Evolutionary conservation across 331 rosid genomes (phyloP).

Genomic region (Quercus tomentella): DNA sequence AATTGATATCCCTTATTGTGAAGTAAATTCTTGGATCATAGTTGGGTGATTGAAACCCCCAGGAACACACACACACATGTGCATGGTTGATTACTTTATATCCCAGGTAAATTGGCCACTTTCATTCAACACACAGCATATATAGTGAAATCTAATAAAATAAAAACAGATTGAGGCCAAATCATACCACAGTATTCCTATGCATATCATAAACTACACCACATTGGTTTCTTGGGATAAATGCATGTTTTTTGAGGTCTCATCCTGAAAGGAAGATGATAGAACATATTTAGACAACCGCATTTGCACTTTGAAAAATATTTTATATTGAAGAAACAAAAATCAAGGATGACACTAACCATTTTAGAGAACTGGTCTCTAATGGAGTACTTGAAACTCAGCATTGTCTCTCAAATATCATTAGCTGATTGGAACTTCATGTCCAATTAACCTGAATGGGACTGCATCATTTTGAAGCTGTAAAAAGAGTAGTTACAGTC

Average conservation of each 20-base stretch:
- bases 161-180: neutral
- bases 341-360: conserved; percentile 25
- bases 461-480: conserved; percentile 56
- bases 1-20: neutral
- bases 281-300: conserved; percentile 5
- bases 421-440: conserved; percentile 51
- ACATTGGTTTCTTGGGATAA: conserved; percentile 21
- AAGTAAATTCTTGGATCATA: neutral
- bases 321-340: neutral
- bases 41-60: conserved; percentile 5
- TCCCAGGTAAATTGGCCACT: neutral
- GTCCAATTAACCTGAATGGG: conserved; percentile 40
- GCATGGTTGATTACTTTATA: neutral
- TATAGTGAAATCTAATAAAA: neutral
- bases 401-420: conserved; percentile 46
- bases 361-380: conserved; percentile 48
- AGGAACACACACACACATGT: neutral
- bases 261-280: conserved; percentile 35
- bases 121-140: neutral
- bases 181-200: conserved; percentile 23
- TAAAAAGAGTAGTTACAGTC: conserved; percentile 4
- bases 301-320: neutral
- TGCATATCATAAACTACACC: conserved; percentile 7
- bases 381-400: conserved; percentile 43
- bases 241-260: conserved; percentile 39